Conservation (phyloP, 352 stramenopile genomes). For the Peronosclerospora sorghi region DNA sequence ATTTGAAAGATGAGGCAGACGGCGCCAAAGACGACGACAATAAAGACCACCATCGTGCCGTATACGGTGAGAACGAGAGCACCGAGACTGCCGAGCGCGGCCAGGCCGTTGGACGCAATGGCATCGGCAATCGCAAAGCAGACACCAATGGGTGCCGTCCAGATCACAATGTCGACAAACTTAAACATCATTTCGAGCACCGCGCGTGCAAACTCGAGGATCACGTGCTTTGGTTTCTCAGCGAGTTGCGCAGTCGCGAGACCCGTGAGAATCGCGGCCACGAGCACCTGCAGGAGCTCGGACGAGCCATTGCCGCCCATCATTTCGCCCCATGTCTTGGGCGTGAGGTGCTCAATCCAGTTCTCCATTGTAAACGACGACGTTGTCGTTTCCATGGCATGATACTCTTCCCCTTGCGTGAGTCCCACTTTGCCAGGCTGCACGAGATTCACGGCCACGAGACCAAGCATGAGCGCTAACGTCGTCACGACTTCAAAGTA, state of each 20-base stretch:
- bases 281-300: slow-evolving; percentile 45
- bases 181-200: slow-evolving; percentile 64
- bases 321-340: slow-evolving; percentile 62
- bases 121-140: slow-evolving; percentile 45
- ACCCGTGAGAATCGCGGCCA: slow-evolving; percentile 35
- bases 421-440: slow-evolving; percentile 36
- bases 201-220: slow-evolving; percentile 29
- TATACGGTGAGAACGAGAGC: slow-evolving; percentile 37
- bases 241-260: slow-evolving; percentile 24
- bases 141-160: slow-evolving; percentile 43
- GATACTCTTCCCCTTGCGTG: slow-evolving; percentile 27
- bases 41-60: slow-evolving; percentile 35
- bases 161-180: slow-evolving; percentile 58
- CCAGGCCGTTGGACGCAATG: slow-evolving; percentile 39
- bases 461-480: slow-evolving; percentile 32
- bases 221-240: slow-evolving; percentile 27
- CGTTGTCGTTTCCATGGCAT: slow-evolving; percentile 1
- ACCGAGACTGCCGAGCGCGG: slow-evolving; percentile 23
- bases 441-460: slow-evolving; percentile 41
- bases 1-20: slow-evolving; percentile 40
- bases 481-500: slow-evolving; percentile 55
- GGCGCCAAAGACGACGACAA: slow-evolving; percentile 32
- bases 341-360: slow-evolving; percentile 50
- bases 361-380: slow-evolving; percentile 32
- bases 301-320: slow-evolving; percentile 45